A percentile compares a stretch with the other conserved stretches of the same genome.
Conservation (phyloP, 805 yeast species). For the Starmerella potacharoeniae region DNA sequence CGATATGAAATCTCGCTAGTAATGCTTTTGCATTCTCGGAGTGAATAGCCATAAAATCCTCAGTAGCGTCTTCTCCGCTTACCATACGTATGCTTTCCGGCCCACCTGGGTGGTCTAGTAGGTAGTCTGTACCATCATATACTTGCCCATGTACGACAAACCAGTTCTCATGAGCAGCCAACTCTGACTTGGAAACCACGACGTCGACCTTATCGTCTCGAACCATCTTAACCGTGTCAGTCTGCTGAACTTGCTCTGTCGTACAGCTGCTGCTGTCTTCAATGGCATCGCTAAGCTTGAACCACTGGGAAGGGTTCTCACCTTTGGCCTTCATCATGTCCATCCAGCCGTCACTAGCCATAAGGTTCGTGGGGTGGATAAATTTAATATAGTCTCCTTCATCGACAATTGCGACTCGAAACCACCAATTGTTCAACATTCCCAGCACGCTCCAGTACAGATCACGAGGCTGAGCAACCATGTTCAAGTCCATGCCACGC, state of each 20-base stretch:
- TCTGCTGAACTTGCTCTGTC: not conserved
- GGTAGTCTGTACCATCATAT: conserved; percentile 29
- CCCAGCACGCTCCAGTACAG: conserved; percentile 34
- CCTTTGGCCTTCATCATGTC: conserved; percentile 27
- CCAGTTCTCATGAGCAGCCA: conserved; percentile 25
- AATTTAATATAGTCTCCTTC: conserved; percentile 21
- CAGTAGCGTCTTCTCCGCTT: conserved; percentile 43
- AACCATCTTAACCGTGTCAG: conserved; percentile 25
- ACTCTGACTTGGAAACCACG: conserved; percentile 20
- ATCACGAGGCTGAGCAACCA: conserved; percentile 30
- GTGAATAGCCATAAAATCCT: conserved; percentile 36
- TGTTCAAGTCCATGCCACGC: conserved; percentile 31
- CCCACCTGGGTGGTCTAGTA: conserved; percentile 40
- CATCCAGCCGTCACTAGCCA: conserved; percentile 29
- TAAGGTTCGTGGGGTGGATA: conserved; percentile 21
- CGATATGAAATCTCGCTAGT: conserved; percentile 35
- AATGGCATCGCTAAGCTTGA: conserved; percentile 18
- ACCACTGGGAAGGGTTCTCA: conserved; percentile 5
- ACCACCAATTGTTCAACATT: conserved; percentile 33
- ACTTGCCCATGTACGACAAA: conserved; percentile 30
- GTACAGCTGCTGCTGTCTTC: conserved; percentile 13
- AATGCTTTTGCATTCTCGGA: conserved; percentile 74
- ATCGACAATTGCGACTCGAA: conserved; percentile 24
- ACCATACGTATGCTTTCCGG: conserved; percentile 32
- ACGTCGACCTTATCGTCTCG: conserved; percentile 24